Percentiles rank a stretch among this genome's conserved stretches.
phyloP scores from a whole-genome alignment of 495 filamentous ascomycete genomes.

The Aeminium ludgeri region DNA sequence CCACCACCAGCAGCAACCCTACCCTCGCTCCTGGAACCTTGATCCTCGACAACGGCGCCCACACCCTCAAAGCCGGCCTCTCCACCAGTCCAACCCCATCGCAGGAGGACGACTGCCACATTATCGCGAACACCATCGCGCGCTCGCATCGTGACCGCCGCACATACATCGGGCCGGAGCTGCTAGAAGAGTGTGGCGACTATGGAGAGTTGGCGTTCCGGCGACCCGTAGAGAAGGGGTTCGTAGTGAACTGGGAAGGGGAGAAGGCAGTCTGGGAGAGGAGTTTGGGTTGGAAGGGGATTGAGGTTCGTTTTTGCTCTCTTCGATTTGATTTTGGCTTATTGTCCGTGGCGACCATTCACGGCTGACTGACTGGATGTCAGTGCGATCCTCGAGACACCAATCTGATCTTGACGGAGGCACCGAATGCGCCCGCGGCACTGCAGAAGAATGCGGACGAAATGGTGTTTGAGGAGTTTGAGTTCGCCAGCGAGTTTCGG shows the following conservation, averaged over 20 bases:
- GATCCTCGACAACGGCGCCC: conserved; percentile 85
- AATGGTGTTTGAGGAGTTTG: conserved; percentile 95
- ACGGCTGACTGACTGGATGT: neutral
- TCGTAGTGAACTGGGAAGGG: conserved; percentile 89
- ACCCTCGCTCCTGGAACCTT: conserved; percentile 30
- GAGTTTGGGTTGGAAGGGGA: conserved; percentile 64
- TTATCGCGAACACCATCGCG: conserved; percentile 78
- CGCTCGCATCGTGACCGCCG: conserved; percentile 56
- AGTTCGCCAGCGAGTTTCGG: conserved; percentile 73
- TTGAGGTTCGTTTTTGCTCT: too few relatives aligned
- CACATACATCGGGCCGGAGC: conserved; percentile 59
- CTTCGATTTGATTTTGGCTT: too few relatives aligned
- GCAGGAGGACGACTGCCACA: conserved; percentile 34
- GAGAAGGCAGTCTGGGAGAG: conserved; percentile 93
- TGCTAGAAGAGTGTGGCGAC: conserved; percentile 58
- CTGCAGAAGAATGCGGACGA: conserved; percentile 86
- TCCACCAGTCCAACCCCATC: conserved; percentile 23
- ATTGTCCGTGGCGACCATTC: too few relatives aligned
- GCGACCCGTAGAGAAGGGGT: conserved; percentile 88
- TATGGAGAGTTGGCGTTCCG: conserved; percentile 81
- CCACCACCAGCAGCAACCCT: too few relatives aligned
- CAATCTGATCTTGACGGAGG: conserved; percentile 70
- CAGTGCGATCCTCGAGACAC: conserved; percentile 65
- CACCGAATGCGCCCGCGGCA: conserved; percentile 65
- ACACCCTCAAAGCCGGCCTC: conserved; percentile 87